Conservation (phyloP, 306 rosid species). For the Vigna reflexopilosa region DNA sequence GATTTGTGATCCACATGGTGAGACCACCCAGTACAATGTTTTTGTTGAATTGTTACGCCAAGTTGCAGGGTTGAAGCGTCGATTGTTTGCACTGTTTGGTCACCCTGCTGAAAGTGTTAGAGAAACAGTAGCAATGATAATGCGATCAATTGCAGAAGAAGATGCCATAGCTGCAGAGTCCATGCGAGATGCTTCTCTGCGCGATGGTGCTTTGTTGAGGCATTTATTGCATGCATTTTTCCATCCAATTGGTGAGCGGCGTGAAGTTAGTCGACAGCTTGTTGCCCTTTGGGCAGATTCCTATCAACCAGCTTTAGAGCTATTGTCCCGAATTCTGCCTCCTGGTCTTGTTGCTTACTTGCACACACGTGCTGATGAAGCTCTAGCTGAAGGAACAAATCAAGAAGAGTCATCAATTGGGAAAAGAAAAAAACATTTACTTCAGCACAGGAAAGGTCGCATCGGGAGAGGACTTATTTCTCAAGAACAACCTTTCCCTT, state of each 20-base stretch:
- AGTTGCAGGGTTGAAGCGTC: conserved; percentile 99
- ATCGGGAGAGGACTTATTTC: conserved; percentile 75
- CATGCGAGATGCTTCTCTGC: conserved; percentile 98
- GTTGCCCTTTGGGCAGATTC: conserved; percentile 99
- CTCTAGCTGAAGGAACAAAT: conserved; percentile 61
- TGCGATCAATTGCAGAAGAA: conserved; percentile 99
- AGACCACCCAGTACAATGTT: conserved; percentile 93
- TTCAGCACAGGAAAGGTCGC: conserved; percentile 88
- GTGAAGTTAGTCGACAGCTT: conserved; percentile 95
- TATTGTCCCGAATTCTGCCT: conserved; percentile 93
- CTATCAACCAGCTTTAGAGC: conserved; percentile 90
- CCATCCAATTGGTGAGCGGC: conserved; percentile 89
- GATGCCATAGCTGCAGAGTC: conserved; percentile 99
- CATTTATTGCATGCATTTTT: conserved; percentile 92
- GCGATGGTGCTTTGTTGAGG: conserved; percentile 96
- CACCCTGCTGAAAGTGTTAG: conserved; percentile 99
- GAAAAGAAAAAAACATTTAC: conserved; percentile 85
- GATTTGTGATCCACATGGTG: conserved; percentile 99
- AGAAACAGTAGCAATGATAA: conserved; percentile 94
- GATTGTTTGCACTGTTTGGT: conserved; percentile 96
- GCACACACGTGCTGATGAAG: conserved; percentile 90
- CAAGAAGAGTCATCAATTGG: conserved; percentile 75
- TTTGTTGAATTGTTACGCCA: conserved; percentile 96
- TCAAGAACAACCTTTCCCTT: conserved; percentile 75
- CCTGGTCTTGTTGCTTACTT: conserved; percentile 99